phyloP scores from a whole-genome alignment of 1,284 basidiomycete genomes.

The Ceraceosorus bombacis region DNA sequence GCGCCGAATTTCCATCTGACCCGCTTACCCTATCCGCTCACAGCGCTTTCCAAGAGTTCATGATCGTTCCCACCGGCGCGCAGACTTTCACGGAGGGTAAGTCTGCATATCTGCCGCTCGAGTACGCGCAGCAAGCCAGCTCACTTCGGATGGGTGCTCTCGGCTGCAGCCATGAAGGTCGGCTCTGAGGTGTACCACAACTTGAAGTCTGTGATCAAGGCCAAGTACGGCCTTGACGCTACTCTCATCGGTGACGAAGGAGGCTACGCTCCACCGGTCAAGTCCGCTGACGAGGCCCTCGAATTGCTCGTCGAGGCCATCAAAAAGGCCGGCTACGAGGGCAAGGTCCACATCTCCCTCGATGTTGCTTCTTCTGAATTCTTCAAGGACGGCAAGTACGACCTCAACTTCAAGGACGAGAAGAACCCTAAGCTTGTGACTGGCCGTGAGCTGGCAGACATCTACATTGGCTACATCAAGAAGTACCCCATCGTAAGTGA shows the following conservation, averaged over 20 bases:
- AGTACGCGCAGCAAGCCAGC: not conserved
- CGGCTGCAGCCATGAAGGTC: conserved; percentile 72
- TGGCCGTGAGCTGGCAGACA: conserved; percentile 82
- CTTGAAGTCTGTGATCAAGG: conserved; percentile 97
- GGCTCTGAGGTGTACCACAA: conserved; percentile 98
- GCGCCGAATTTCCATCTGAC: too few species aligned
- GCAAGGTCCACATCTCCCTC: conserved; percentile 96
- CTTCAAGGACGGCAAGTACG: conserved; percentile 59
- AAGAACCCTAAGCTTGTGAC: conserved; percentile 65
- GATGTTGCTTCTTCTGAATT: conserved; percentile 99
- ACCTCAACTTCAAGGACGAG: conserved; percentile 99
- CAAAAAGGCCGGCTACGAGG: conserved; percentile 94
- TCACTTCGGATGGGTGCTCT: not conserved
- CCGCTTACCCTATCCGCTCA: not conserved
- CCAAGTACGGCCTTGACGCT: conserved; percentile 97
- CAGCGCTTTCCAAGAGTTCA: conserved; percentile 73
- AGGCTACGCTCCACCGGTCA: conserved; percentile 97
- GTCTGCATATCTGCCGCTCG: not conserved
- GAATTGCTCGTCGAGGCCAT: conserved; percentile 94
- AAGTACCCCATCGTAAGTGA: conserved; percentile 55
- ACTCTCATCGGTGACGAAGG: conserved; percentile 99
- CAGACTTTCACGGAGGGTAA: conserved; percentile 70
- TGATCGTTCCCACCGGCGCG: conserved; percentile 99
- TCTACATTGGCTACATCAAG: conserved; percentile 63
- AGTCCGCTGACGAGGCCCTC: conserved; percentile 91